Base-by-base conservation (phyloP, 2,329 filamentous ascomycete genomes). In the Cladosporium halotolerans region DNA sequence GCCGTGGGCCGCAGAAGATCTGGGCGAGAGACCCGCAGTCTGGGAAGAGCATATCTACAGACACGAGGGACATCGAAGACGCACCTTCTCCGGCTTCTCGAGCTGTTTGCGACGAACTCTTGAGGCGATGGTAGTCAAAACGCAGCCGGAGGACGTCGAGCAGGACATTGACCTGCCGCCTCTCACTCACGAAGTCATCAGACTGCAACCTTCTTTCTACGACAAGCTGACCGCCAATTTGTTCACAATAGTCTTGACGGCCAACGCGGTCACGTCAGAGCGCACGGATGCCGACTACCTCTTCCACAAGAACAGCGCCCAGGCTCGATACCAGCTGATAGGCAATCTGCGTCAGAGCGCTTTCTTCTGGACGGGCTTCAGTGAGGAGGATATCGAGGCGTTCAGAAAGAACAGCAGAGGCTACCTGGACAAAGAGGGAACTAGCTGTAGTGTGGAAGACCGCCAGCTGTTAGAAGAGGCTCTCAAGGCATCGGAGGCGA, bases 201-300 rank as follows among this genome's bases (percentile, higher is more conserved):
- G 85, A 51, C 75, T 96, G 1, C 82, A 93, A 57, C 90, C 90
- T 0, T 92, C 85, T 1, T 89, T 85, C 62, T 89, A 92, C 64
- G 91, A 96, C 68, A 89, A 84, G 63, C 69, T 96, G 9, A 88
- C 85, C 0, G 77, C 91, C 23, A 96, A 96, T 60, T 71, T 95
- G 1, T 96, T 96, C 64, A 81, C 88, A 0, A 86, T 93, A 70
- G 83, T 89, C 65, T 81, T 96, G 44, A 84, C 88, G 2, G 85
- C 89, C 59, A 97, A 97, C 65, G 84, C 89, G 0, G 83, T 97
- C 1, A 91, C 91, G 19, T 96, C 90, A 4, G 88, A 96, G 64
- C 78, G 91, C 9, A 83, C 80, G 0, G 92, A 92, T 62, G 76
- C 81, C 52, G 91, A 96, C 66, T 96, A 96, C 65, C 85, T 97